Evolutionary conservation across 176 grass and related monocot species (phyloP).

Genomic region (Avena eriantha): DNA sequence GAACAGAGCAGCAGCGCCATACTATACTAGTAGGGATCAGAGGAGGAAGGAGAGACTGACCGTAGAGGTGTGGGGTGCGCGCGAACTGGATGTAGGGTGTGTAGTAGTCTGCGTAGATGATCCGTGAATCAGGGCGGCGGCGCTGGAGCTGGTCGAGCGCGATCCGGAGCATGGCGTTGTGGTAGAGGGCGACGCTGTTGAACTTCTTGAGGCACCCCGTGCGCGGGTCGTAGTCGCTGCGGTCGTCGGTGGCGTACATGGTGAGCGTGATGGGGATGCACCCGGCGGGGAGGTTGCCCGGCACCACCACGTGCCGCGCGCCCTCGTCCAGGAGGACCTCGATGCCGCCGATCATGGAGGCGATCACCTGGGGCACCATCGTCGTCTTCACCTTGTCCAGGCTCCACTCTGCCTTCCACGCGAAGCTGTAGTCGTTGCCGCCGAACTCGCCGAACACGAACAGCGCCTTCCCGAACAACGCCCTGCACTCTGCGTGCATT

Average conservation of each 20-base stretch:
- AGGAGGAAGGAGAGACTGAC: constrained; percentile 37
- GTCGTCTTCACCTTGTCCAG: constrained; percentile 54
- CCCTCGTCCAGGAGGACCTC: constrained; percentile 65
- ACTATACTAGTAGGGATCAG: background rate
- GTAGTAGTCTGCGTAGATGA: constrained; percentile 91
- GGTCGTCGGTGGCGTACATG: constrained; percentile 53
- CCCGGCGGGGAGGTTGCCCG: constrained; percentile 71
- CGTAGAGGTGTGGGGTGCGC: constrained; percentile 59
- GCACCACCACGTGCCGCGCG: constrained; percentile 67
- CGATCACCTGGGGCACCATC: constrained; percentile 62
- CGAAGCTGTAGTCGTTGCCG: constrained; percentile 86
- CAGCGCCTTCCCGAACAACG: constrained; percentile 61
- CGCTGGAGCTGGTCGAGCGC: constrained; percentile 57
- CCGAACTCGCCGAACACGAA: constrained; percentile 94
- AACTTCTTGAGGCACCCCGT: constrained; percentile 81
- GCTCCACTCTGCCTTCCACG: constrained; percentile 62
- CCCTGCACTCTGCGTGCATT: constrained; percentile 53
- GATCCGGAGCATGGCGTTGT: constrained; percentile 68
- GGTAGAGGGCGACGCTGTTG: constrained; percentile 62
- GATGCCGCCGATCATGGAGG: constrained; percentile 48
- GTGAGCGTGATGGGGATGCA: constrained; percentile 80
- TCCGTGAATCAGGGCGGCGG: constrained; percentile 41
- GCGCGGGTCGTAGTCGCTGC: constrained; percentile 53
- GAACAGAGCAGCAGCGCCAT: background rate
- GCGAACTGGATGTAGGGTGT: constrained; percentile 61